Conservation (phyloP, 1,284 basidiomycete genomes). For the Trametes pubescens region DNA sequence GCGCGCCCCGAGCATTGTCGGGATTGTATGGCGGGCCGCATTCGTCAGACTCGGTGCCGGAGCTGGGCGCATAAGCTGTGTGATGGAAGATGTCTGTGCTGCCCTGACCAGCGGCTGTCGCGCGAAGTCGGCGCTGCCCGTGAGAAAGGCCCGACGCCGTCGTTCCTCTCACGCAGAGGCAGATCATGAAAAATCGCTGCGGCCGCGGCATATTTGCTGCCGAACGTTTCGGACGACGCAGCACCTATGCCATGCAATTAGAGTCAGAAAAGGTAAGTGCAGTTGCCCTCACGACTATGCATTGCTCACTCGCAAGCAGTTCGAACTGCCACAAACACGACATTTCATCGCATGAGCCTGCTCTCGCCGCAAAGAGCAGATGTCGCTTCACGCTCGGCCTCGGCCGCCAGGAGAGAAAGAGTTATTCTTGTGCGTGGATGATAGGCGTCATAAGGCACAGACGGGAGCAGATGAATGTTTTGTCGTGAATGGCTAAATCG, state of each 20-base stretch:
- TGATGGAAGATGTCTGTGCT: conserved; percentile 17
- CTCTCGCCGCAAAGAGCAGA: not conserved
- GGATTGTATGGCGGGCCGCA: conserved; percentile 7
- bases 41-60: conserved; percentile 27
- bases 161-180: conserved; percentile 1
- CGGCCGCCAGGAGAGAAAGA: conserved; percentile 2
- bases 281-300: no score
- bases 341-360: no score
- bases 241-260: not conserved
- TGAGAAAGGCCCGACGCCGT: conserved; percentile 11
- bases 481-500: conserved; percentile 8
- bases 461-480: not conserved
- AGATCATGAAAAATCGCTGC: not conserved
- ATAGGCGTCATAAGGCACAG: conserved; percentile 14
- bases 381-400: conserved; percentile 8
- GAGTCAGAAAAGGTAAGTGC: not conserved
- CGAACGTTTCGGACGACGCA: not conserved
- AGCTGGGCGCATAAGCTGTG: conserved; percentile 5
- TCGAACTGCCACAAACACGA: no score
- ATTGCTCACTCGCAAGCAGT: not conserved
- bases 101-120: conserved; percentile 20
- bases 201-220: conserved; percentile 1
- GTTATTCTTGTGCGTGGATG: not conserved
- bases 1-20: conserved; percentile 23
- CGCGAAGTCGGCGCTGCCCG: conserved; percentile 15